A percentile compares a stretch with the other conserved stretches of the same genome.
Evolutionary conservation across 306 rosid species (phyloP).

Genomic region (Abrus pulchellus): DNA sequence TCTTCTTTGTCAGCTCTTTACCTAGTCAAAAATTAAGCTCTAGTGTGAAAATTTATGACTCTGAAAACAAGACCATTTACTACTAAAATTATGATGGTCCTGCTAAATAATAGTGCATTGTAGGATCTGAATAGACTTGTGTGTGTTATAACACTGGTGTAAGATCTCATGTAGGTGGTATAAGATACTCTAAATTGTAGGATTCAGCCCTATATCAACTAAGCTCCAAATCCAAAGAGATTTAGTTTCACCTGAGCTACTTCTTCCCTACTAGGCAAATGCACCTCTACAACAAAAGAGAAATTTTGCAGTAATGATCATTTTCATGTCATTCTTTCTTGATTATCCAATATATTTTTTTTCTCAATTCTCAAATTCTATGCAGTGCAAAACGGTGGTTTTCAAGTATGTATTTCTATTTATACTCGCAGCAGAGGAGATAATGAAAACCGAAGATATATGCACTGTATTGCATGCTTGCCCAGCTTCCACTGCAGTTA

Average conservation of each 20-base stretch:
- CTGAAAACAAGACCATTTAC: background rate
- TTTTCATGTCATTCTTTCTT: background rate
- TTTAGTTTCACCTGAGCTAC: background rate
- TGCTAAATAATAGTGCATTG: background rate
- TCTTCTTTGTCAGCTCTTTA: background rate
- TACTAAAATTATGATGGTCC: conserved; percentile 5
- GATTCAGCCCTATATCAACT: background rate
- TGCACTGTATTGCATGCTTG: conserved; percentile 80
- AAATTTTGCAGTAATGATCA: background rate
- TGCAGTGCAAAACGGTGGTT: conserved; percentile 89
- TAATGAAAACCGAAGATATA: conserved; percentile 70
- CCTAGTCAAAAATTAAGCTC: conserved; percentile 24
- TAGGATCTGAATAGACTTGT: background rate
- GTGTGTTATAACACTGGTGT: background rate
- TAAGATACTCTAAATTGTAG: background rate
- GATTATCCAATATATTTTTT: background rate
- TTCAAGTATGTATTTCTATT: conserved; percentile 76
- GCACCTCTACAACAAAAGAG: background rate
- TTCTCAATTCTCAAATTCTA: conserved; percentile 7
- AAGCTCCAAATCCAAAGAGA: background rate
- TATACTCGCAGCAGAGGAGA: conserved; percentile 72
- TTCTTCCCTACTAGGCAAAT: background rate
- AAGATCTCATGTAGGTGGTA: background rate
- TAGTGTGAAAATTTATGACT: background rate
- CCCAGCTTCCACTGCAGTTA: conserved; percentile 43